phyloP scores from a whole-genome alignment of 176 grass and related monocot genomes.

The Carex pumila region DNA sequence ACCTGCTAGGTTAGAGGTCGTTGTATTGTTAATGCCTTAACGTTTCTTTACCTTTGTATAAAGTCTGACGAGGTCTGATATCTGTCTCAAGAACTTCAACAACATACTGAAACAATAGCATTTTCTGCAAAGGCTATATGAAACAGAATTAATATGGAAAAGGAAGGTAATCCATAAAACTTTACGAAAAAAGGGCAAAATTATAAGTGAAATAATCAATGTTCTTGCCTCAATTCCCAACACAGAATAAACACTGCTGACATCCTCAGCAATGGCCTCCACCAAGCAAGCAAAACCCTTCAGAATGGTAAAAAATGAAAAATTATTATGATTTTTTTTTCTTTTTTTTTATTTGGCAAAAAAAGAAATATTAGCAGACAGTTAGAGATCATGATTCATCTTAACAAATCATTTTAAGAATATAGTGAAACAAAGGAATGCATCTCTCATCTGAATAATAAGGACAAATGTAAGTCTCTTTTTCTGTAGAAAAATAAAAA shows the following conservation, averaged over 20 bases:
- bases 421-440: neutral
- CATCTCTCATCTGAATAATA: neutral
- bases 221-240: slow-evolving; percentile 49
- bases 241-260: slow-evolving; percentile 19
- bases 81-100: slow-evolving; percentile 64
- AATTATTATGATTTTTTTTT: neutral
- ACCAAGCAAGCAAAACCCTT: slow-evolving; percentile 62
- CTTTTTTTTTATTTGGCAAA: too few species aligned
- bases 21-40: neutral
- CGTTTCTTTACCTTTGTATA: slow-evolving; percentile 63
- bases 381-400: neutral
- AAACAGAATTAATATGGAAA: slow-evolving; percentile 23
- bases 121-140: slow-evolving; percentile 50
- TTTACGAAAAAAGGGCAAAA: slow-evolving; percentile 2
- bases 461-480: neutral
- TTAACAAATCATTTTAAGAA: neutral
- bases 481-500: neutral
- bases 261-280: slow-evolving; percentile 43
- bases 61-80: slow-evolving; percentile 50
- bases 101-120: slow-evolving; percentile 76
- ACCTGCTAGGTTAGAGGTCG: neutral
- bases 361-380: neutral
- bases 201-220: slow-evolving; percentile 21
- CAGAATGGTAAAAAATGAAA: slow-evolving; percentile 23
- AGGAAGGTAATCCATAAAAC: neutral